phyloP scores from a whole-genome alignment of 2,329 filamentous ascomycete genomes.

The Elsinoe australis region DNA sequence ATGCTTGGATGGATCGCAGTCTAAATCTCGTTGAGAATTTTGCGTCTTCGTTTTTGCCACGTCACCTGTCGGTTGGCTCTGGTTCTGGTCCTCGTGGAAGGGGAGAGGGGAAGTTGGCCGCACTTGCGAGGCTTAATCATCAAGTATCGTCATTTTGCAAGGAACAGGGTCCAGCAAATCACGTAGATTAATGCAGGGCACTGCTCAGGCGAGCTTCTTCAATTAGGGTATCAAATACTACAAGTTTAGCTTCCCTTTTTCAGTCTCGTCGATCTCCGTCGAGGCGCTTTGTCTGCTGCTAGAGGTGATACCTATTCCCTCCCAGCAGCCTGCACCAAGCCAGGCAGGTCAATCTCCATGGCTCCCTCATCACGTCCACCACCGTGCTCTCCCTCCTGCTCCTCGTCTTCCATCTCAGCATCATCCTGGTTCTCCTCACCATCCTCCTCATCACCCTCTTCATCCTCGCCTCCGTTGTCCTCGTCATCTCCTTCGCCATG shows the following conservation, averaged over 20 bases:
- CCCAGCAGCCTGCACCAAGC: too few species aligned
- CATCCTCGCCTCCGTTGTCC: constrained; percentile 18
- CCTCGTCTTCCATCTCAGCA: constrained; percentile 22
- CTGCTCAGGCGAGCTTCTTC: too few species aligned
- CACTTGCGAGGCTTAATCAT: too few species aligned
- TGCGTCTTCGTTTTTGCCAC: constrained; percentile 61
- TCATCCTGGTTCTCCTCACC: too few species aligned
- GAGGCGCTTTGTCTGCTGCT: neutral
- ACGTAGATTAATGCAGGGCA: too few species aligned
- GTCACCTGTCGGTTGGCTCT: too few species aligned
- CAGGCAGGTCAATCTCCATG: too few species aligned
- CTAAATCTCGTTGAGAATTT: constrained; percentile 61
- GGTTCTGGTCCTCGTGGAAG: too few species aligned
- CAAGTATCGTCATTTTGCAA: too few species aligned
- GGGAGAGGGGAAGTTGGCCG: too few species aligned
- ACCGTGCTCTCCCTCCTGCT: constrained; percentile 18
- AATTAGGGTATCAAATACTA: constrained; percentile 9
- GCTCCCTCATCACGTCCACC: constrained; percentile 7
- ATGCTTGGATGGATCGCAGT: constrained; percentile 61
- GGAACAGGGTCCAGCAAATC: too few species aligned
- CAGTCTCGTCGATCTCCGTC: neutral
- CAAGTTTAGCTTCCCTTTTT: neutral
- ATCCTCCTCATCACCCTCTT: constrained; percentile 19
- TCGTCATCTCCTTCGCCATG: constrained; percentile 14
- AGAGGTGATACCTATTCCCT: neutral